Evolutionary conservation across 1,284 basidiomycete genomes (phyloP).

Genomic region (Trichosporon faecale): DNA sequence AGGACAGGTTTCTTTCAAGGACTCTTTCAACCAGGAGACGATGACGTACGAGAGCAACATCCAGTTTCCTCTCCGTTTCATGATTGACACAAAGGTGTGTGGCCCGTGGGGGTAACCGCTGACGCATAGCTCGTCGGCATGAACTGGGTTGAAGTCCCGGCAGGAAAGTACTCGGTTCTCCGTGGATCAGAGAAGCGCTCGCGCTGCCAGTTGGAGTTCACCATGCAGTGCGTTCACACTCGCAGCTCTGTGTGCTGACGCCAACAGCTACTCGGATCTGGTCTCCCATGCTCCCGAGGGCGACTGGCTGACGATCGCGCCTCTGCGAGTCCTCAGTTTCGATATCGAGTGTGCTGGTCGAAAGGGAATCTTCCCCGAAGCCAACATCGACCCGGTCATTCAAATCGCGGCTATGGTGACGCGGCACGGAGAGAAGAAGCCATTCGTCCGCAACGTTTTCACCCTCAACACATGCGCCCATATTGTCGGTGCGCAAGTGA

Average conservation of each 20-base stretch:
- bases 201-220: slow-evolving; percentile 80
- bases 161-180: slow-evolving; percentile 69
- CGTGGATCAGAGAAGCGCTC: slow-evolving; percentile 63
- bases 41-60: slow-evolving; percentile 90
- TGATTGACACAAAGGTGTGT: slow-evolving; percentile 85
- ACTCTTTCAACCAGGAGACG: slow-evolving; percentile 61
- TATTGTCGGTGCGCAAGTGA: slow-evolving; percentile 90
- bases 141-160: slow-evolving; percentile 92
- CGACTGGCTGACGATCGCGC: slow-evolving; percentile 83
- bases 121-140: slow-evolving; percentile 76
- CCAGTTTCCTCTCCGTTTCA: slow-evolving; percentile 80
- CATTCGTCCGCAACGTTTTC: slow-evolving; percentile 94
- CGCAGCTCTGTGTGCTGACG: slow-evolving; percentile 11
- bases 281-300: slow-evolving; percentile 86
- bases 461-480: slow-evolving; percentile 87
- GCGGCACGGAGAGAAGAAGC: slow-evolving; percentile 85
- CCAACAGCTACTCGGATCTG: slow-evolving; percentile 68
- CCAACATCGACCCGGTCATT: slow-evolving; percentile 83
- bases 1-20: slow-evolving; percentile 71
- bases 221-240: slow-evolving; percentile 59
- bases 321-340: slow-evolving; percentile 85
- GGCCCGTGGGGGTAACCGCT: neutral
- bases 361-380: slow-evolving; percentile 91
- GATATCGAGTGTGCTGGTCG: slow-evolving; percentile 96
- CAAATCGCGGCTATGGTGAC: slow-evolving; percentile 98